phyloP scores from a whole-genome alignment of 2,329 filamentous ascomycete species.

The Ambrosiella xylebori region DNA sequence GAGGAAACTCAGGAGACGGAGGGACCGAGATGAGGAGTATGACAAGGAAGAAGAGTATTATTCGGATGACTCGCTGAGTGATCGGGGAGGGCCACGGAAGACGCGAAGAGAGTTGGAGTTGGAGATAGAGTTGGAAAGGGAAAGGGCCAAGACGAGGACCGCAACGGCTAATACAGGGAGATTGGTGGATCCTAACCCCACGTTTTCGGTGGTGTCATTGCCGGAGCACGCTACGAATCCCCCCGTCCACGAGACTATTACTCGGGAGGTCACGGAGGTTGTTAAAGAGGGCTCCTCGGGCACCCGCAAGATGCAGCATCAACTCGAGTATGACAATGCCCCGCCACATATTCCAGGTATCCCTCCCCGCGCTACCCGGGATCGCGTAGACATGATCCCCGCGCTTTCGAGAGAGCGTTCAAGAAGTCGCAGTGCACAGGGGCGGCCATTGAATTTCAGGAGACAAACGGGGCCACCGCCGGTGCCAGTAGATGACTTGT shows the following conservation, averaged over 20 bases:
- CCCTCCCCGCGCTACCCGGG: neutral
- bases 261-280: slow-evolving; percentile 14
- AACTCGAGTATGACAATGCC: neutral
- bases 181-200: slow-evolving; percentile 9
- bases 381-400: neutral
- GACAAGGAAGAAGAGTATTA: slow-evolving; percentile 4
- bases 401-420: neutral
- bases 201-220: slow-evolving; percentile 9
- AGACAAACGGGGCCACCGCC: neutral
- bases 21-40: slow-evolving; percentile 15
- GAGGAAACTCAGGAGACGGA: slow-evolving; percentile 9
- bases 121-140: neutral
- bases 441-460: neutral
- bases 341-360: neutral
- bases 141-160: slow-evolving; percentile 21
- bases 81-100: neutral
- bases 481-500: neutral
- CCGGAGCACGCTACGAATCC: neutral
- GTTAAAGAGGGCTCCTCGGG: neutral
- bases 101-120: neutral
- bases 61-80: slow-evolving; percentile 16
- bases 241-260: slow-evolving; percentile 1
- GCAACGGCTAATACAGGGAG: slow-evolving; percentile 14
- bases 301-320: neutral
- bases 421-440: neutral